Evolutionary conservation across 129 eudicot genomes (phyloP), one percentile per base, ranked within the genome.

Genomic region (Flaveria linearis): DNA sequence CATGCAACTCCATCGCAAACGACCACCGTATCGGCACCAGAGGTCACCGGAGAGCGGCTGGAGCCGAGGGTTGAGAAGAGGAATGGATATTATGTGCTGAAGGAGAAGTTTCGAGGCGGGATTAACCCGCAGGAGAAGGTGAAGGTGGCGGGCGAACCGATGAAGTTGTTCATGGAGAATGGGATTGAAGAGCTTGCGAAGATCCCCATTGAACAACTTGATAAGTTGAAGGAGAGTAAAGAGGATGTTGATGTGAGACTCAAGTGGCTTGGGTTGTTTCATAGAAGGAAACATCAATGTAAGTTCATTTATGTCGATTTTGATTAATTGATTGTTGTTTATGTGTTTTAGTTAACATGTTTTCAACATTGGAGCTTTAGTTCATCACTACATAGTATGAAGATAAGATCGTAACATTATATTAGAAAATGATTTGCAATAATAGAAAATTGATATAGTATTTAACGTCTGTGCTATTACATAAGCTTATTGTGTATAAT

Each of bases 181-280:
- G 96, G 98, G 39, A 85, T 94, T 70, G 88, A 86, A 71, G 93
- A 94, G 65, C 93, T 94, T 78, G 87, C 97, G 0, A 84, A 87
- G 41, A 80, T 88, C 16, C 75, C 97, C 2, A 25, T 94, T 28
- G 96, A 94, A 71, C 89, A 94, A 47, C 74, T 94, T 15, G 98
- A 94, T 22, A 73, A 84, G 10, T 72, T 81, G 2, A 94, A 94
- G 81, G 80, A 74, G 79, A 78, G 72, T 22, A 94, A 91, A 78
- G 98, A 94, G 63, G 98, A 94, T 83, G 75, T 94, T 81, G 98
- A 94, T 89, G 96, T 91, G 7, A 87, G 98, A 61, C 91, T 94
- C 74, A 94, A 91, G 79, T 94, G 98, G 98, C 93, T 94, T 76
- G 98, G 98, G 16, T 88, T 94, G 73, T 94, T 94, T 75, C 98